Conservation (phyloP, 148 eudicot genomes). For the Amaranthus palmeri region DNA sequence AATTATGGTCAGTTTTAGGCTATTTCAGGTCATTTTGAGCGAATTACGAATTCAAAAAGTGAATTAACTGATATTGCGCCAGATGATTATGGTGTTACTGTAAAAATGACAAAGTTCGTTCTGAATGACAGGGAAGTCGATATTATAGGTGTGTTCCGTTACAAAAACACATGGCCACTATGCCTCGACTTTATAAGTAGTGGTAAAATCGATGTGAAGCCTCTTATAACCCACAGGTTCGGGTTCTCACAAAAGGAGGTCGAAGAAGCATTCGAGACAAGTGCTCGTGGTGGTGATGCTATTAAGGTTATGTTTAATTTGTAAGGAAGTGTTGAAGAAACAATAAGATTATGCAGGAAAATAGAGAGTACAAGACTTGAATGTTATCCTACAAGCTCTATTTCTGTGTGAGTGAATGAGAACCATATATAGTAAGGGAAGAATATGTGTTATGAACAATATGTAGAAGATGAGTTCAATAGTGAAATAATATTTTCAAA, state of each 20-base stretch:
- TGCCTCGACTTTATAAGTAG: constrained; percentile 74
- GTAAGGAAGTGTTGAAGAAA: constrained; percentile 17
- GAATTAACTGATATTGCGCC: neutral
- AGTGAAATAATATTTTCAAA: too few relatives aligned
- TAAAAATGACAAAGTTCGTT: neutral
- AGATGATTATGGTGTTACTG: neutral
- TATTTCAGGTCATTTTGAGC: too few relatives aligned
- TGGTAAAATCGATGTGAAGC: constrained; percentile 87
- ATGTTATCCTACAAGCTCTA: too few relatives aligned
- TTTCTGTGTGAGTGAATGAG: too few relatives aligned
- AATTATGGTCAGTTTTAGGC: too few relatives aligned
- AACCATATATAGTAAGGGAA: too few relatives aligned
- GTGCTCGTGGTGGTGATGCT: constrained; percentile 76
- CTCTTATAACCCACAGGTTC: constrained; percentile 76
- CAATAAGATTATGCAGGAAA: too few relatives aligned
- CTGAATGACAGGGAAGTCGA: constrained; percentile 64
- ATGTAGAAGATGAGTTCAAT: too few relatives aligned
- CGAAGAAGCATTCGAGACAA: constrained; percentile 81
- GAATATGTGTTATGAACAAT: too few relatives aligned
- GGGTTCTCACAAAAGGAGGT: constrained; percentile 85
- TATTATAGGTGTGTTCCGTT: constrained; percentile 72
- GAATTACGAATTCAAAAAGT: too few relatives aligned
- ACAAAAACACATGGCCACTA: constrained; percentile 91
- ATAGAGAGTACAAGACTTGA: too few relatives aligned
- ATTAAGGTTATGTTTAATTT: constrained; percentile 89